Percentiles rank a stretch among this genome's conserved stretches.
Evolutionary conservation across 257 asterid species (phyloP).

Genomic region (Nicotiana obtusifolia): DNA sequence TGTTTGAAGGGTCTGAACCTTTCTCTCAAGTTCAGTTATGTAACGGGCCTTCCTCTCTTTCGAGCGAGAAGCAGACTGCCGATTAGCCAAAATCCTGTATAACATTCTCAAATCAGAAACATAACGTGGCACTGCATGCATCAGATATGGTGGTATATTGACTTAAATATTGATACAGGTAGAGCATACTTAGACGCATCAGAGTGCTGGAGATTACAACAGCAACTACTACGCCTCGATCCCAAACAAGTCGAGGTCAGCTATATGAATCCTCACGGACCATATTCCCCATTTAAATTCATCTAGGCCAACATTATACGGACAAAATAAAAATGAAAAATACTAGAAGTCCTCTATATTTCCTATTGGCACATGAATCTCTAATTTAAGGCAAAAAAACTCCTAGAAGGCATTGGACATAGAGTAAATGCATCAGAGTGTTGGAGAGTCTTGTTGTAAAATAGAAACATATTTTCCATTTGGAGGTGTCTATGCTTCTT

Average conservation of each 20-base stretch:
- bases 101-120: conserved; percentile 7
- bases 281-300: too few species aligned
- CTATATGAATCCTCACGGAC: too few species aligned
- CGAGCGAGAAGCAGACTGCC: conserved; percentile 94
- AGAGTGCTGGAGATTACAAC: background rate
- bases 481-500: background rate
- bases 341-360: too few species aligned
- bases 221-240: too few species aligned
- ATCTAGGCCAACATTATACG: too few species aligned
- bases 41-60: conserved; percentile 87
- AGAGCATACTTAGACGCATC: background rate
- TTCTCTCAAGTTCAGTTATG: conserved; percentile 86
- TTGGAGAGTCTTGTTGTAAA: background rate
- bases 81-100: conserved; percentile 83
- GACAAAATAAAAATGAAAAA: too few species aligned
- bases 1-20: conserved; percentile 93
- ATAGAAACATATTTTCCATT: background rate
- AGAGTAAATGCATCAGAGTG: background rate
- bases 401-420: too few species aligned
- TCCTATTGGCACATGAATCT: too few species aligned
- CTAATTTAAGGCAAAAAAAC: too few species aligned
- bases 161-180: background rate
- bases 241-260: too few species aligned
- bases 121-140: background rate
- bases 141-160: background rate